A percentile compares a stretch with the other conserved stretches of the same genome.
Conservation (phyloP, 2,329 filamentous ascomycete species). For the Alternaria triticina region DNA sequence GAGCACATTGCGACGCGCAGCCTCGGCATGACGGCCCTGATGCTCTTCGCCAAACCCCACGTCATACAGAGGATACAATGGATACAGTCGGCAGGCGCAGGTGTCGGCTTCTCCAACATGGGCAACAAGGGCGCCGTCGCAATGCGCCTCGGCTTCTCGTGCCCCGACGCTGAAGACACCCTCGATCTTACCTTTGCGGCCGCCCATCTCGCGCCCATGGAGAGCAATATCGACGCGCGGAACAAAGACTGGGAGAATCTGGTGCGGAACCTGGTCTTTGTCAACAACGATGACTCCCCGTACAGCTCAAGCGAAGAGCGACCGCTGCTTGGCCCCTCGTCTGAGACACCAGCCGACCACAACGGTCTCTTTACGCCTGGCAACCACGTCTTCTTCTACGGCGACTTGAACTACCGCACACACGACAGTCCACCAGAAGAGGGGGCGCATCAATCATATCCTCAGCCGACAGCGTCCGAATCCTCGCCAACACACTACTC, state of each 20-base stretch:
- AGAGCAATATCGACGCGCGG: conserved; percentile 74
- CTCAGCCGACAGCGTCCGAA: conserved; percentile 61
- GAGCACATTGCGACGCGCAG: conserved; percentile 74
- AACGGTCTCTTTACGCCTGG: conserved; percentile 75
- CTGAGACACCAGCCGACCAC: conserved; percentile 47
- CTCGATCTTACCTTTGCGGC: conserved; percentile 83
- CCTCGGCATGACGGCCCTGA: conserved; percentile 86
- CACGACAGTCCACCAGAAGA: conserved; percentile 68
- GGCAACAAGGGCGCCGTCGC: conserved; percentile 95
- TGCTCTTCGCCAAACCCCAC: conserved; percentile 77
- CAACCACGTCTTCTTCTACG: conserved; percentile 82
- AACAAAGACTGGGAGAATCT: conserved; percentile 91
- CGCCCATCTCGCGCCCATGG: conserved; percentile 88
- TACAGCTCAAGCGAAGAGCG: conserved; percentile 42
- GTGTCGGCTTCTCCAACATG: conserved; percentile 85
- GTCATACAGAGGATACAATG: conserved; percentile 64
- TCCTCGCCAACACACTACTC: conserved; percentile 66
- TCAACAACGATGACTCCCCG: conserved; percentile 41
- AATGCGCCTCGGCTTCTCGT: conserved; percentile 69
- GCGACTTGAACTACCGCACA: conserved; percentile 95
- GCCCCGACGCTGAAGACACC: conserved; percentile 46
- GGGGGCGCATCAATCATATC: conserved; percentile 65
- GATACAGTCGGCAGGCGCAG: conserved; percentile 80
- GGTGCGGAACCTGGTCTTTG: conserved; percentile 79
- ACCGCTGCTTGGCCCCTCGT: conserved; percentile 35